phyloP scores from a whole-genome alignment of 768 basidiomycete genomes.

The Panellus pusillus region DNA sequence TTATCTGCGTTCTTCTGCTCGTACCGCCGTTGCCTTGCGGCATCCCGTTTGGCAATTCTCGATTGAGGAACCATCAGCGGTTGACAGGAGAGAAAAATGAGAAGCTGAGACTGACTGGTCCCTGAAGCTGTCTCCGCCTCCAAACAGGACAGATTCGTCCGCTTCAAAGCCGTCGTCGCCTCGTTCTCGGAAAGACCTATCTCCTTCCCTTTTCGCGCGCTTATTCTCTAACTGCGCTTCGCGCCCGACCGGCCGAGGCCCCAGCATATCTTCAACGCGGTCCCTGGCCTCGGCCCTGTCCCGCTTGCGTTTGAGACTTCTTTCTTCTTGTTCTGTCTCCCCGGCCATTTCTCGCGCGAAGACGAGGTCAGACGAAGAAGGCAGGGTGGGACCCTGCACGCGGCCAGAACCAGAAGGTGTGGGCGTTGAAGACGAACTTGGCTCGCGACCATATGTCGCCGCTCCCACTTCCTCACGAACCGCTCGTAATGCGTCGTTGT shows the following conservation, averaged over 20 bases:
- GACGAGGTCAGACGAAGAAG: conserved; percentile 66
- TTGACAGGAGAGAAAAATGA: background rate
- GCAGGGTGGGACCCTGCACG: conserved; percentile 66
- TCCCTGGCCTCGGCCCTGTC: conserved; percentile 67
- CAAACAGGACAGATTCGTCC: conserved; percentile 78
- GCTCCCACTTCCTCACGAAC: conserved; percentile 60
- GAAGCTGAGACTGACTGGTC: conserved; percentile 55
- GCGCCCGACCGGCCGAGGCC: conserved; percentile 77
- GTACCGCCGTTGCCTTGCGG: conserved; percentile 55
- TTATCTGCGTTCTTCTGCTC: conserved; percentile 64
- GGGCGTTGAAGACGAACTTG: conserved; percentile 26
- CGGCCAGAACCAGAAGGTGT: conserved; percentile 38
- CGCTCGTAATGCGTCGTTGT: conserved; percentile 55
- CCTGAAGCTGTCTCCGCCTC: conserved; percentile 80
- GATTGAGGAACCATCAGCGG: conserved; percentile 5
- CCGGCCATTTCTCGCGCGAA: conserved; percentile 63
- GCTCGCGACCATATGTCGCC: conserved; percentile 41
- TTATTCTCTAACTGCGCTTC: conserved; percentile 91
- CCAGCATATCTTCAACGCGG: conserved; percentile 72
- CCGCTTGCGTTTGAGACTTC: conserved; percentile 62
- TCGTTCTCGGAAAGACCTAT: conserved; percentile 70
- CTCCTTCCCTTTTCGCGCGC: conserved; percentile 65
- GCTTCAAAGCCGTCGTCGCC: conserved; percentile 79
- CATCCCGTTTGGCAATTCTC: conserved; percentile 77
- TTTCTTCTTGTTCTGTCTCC: conserved; percentile 54